A percentile compares a stretch with the other conserved stretches of the same genome.
Evolutionary conservation across 1,284 basidiomycete genomes (phyloP).

Genomic region (Melampsora americana): DNA sequence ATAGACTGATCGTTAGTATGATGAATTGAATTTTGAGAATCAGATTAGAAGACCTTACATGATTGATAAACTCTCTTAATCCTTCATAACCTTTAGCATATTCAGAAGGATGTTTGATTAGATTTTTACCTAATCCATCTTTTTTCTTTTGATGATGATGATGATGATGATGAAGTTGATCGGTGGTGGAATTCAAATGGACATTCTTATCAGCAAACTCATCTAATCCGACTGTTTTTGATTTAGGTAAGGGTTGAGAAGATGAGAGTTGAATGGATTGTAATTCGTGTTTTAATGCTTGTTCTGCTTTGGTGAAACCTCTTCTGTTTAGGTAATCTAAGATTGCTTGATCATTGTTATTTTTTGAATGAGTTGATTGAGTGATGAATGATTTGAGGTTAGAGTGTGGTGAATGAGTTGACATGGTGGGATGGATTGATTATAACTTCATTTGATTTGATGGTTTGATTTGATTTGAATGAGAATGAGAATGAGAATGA

Average conservation of each 20-base stretch:
- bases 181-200: neutral
- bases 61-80: constrained; percentile 47
- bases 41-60: constrained; percentile 38
- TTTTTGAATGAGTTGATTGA: no score
- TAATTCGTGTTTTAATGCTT: constrained; percentile 68
- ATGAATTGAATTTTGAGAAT: neutral
- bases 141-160: constrained; percentile 21
- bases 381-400: no score
- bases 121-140: constrained; percentile 35
- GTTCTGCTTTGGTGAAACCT: constrained; percentile 73
- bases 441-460: no score
- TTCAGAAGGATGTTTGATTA: constrained; percentile 43
- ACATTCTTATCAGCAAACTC: constrained; percentile 50
- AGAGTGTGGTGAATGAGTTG: no score
- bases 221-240: constrained; percentile 53
- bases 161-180: no score
- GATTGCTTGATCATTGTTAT: constrained; percentile 59
- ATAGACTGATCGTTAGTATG: neutral
- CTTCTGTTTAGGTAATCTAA: constrained; percentile 78
- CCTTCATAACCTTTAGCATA: constrained; percentile 46
- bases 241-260: constrained; percentile 47
- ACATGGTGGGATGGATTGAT: no score
- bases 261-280: constrained; percentile 53
- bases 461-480: neutral
- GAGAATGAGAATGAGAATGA: no score